These are phyloP conservation scores for Eucalyptus polyanthemos DNA, from an alignment of 345 rosid genomes.

Conservation along the genomic window DNA sequence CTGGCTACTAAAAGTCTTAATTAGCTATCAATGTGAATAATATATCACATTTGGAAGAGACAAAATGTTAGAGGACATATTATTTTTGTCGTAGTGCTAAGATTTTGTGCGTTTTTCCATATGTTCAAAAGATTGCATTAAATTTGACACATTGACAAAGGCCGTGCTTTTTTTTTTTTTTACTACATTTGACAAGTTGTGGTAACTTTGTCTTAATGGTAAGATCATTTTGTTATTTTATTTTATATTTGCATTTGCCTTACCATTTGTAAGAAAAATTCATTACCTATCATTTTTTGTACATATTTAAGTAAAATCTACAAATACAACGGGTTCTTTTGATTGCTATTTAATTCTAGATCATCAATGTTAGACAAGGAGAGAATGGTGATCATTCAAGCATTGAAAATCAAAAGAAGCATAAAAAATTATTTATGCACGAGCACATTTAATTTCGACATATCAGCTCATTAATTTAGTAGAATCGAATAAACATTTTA, in stretches of 20 bases:
- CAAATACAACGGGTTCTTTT: background rate
- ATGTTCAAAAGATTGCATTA: background rate
- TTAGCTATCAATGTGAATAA: background rate
- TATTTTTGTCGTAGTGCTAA: no score
- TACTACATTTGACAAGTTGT: background rate
- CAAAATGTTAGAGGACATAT: background rate
- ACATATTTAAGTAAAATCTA: rapidly evolving
- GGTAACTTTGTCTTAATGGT: background rate
- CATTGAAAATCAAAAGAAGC: background rate
- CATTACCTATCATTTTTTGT: background rate
- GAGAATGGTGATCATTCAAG: background rate
- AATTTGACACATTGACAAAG: background rate
- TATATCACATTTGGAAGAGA: background rate
- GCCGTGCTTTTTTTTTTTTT: background rate
- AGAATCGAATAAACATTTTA: background rate
- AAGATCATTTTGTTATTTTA: background rate
- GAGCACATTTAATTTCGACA: background rate
- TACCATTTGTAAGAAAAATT: background rate
- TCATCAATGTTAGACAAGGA: background rate
- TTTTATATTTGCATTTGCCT: background rate
- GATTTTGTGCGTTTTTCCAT: background rate
- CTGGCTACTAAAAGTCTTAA: no score
- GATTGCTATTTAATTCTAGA: background rate
- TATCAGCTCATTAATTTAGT: background rate
- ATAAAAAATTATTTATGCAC: background rate